A percentile compares a stretch with the other conserved stretches of the same genome.
Evolutionary conservation across 768 basidiomycete species (phyloP).

Genomic region (Russula lepida): DNA sequence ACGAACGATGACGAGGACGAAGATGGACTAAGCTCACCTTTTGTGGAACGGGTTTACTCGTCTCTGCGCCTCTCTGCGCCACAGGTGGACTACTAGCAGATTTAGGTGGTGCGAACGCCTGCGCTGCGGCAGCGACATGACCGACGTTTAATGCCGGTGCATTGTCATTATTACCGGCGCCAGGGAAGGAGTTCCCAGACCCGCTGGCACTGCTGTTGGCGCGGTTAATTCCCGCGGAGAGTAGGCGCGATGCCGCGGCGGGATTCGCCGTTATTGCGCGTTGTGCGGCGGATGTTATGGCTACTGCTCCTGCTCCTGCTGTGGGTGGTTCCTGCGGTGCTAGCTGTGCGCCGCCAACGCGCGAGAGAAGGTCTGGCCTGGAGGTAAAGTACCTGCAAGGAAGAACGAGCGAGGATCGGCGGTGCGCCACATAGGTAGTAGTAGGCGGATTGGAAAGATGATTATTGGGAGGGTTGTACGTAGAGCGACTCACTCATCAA

Average conservation of each 20-base stretch:
- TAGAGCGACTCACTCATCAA: slow-evolving; percentile 55
- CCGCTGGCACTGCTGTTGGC: background rate
- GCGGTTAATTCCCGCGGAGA: slow-evolving; percentile 7
- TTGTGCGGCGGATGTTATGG: slow-evolving; percentile 22
- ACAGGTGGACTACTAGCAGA: background rate
- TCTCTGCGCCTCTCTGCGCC: background rate
- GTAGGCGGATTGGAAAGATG: background rate
- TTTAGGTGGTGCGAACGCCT: background rate
- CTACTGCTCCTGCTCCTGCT: background rate
- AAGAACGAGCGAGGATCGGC: background rate
- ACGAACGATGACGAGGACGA: background rate
- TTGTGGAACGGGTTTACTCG: background rate
- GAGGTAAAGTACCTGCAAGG: slow-evolving; percentile 18
- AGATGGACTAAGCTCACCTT: slow-evolving; percentile 7
- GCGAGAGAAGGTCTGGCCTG: slow-evolving; percentile 21
- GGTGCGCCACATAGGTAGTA: background rate
- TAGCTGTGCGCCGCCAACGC: background rate
- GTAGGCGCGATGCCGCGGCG: slow-evolving; percentile 1
- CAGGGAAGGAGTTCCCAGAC: background rate
- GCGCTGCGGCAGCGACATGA: slow-evolving; percentile 11
- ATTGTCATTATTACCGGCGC: background rate
- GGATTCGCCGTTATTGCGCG: slow-evolving; percentile 24
- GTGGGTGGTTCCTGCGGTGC: background rate
- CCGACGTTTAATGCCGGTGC: background rate
- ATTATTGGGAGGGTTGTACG: background rate